Evolutionary conservation across 495 filamentous ascomycete species (phyloP), one percentile per base, ranked within the genome.

Genomic region (Hypoxylon perforatum): DNA sequence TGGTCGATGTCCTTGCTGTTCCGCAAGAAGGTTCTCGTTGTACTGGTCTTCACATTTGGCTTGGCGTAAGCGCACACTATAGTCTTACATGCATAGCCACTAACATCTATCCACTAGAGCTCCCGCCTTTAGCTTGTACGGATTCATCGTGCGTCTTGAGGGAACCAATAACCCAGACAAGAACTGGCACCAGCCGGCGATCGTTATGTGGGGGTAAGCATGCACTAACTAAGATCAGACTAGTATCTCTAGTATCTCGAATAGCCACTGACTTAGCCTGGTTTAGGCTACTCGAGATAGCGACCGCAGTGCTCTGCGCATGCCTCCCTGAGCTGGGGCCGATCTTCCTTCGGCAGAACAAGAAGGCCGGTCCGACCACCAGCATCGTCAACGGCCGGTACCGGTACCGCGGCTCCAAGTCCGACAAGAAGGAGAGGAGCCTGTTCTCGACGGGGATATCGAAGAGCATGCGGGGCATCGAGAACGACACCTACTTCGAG

Each of bases 11-110:
- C 73, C 28, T 72, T 77, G 61, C 55, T 36, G 2, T 49, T 15
- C 1, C 50, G 33, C 17, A 63, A 59, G 45, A 79, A 80, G 54
- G 7, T 75, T 18, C 65, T 70, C 14, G 67, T 76, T 1, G 73
- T 75, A 12, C 42, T 70, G 19, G 64, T 78, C 35, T 79, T 81
- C 53, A 76, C 76, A 12, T 71, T 78, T 22, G 78, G 76, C 18
- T 59, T 72, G n/a, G 59, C 70, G 79, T 81, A 67, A 42, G 73
- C 41, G 10, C 4, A 21, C 33, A n/a, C 9, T n/a, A 11, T n/a
- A 19, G 3, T n/a, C 21, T 17, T 12, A 21, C 45, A n/a, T 15
- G 14, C 12, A 17, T 23, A 46, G 10, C 15, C 50, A 59, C 44
- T 65, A 19, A n/a, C n/a, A 65, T 3, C 11, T 8, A 30, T 46